phyloP scores from a whole-genome alignment of 371 early-diverging fungal species.

The Nosema bombycis region DNA sequence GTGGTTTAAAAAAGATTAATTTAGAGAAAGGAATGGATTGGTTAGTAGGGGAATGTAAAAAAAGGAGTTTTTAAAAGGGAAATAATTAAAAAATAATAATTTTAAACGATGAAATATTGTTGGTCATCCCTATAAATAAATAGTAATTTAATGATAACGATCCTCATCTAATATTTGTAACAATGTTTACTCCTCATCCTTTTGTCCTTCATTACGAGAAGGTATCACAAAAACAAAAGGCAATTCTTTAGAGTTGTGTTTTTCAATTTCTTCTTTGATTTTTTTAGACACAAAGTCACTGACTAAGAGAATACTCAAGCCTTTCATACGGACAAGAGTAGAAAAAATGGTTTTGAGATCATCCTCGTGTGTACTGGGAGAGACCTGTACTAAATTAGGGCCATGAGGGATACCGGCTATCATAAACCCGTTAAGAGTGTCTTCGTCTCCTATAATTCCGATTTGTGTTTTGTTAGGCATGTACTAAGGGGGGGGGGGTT shows the following conservation, averaged over 20 bases:
- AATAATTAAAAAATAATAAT: neutral
- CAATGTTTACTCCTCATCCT: neutral
- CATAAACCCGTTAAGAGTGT: constrained; percentile 60
- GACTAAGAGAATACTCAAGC: constrained; percentile 62
- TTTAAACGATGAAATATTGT: neutral
- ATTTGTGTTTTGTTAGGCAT: constrained; percentile 45
- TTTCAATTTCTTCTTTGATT: constrained; percentile 43
- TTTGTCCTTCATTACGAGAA: constrained; percentile 31
- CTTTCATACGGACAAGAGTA: constrained; percentile 48
- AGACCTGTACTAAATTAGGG: constrained; percentile 40
- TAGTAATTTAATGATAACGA: neutral
- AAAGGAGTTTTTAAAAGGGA: neutral
- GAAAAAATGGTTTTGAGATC: constrained; percentile 47
- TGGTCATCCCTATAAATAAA: too few relatives aligned
- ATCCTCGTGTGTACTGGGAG: constrained; percentile 42
- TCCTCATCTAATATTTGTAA: neutral
- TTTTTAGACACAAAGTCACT: constrained; percentile 55
- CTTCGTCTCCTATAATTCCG: constrained; percentile 63
- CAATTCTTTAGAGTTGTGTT: constrained; percentile 51
- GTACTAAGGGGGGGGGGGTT: neutral
- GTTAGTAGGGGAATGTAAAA: constrained; percentile 17
- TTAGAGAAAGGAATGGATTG: constrained; percentile 10
- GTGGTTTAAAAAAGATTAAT: neutral
- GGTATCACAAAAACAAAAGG: constrained; percentile 62
- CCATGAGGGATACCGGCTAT: constrained; percentile 59